Evolutionary conservation across 2,329 filamentous ascomycete species (phyloP).

Genomic region (Periconia sp.): DNA sequence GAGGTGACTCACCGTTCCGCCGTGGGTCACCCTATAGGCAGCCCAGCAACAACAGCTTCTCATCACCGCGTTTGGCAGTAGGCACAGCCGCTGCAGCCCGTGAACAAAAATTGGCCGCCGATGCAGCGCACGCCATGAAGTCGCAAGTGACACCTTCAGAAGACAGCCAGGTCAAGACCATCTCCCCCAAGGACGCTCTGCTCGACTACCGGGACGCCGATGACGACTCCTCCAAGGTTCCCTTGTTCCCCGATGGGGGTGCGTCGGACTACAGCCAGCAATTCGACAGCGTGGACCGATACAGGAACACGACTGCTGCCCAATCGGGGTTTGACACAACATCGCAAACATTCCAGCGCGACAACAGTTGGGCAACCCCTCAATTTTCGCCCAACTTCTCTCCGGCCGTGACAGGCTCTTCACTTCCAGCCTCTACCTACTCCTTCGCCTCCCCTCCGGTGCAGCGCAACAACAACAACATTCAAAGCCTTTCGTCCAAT

Average conservation of each 20-base stretch:
- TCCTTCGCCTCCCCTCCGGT: conserved; percentile 51
- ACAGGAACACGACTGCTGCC: conserved; percentile 32
- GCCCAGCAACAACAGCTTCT: conserved; percentile 45
- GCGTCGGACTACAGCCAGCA: conserved; percentile 53
- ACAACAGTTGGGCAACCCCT: conserved; percentile 30
- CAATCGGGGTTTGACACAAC: conserved; percentile 40
- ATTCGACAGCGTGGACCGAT: conserved; percentile 47
- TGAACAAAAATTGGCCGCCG: conserved; percentile 64
- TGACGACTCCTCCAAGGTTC: conserved; percentile 66
- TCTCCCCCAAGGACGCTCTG: conserved; percentile 90
- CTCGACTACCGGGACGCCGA: conserved; percentile 81
- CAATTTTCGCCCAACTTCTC: conserved; percentile 39
- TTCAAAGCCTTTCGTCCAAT: conserved; percentile 36
- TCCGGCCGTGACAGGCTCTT: conserved; percentile 29
- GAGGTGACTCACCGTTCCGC: conserved; percentile 81
- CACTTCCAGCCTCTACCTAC: conserved; percentile 43
- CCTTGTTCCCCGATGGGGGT: conserved; percentile 70
- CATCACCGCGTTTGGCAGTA: conserved; percentile 45
- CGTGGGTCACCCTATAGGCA: conserved; percentile 59
- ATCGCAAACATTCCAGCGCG: conserved; percentile 34
- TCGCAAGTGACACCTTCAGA: conserved; percentile 43
- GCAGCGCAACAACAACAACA: conserved; percentile 29
- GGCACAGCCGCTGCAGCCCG: conserved; percentile 61
- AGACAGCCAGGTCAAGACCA: conserved; percentile 68
- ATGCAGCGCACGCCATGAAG: conserved; percentile 51